These are phyloP conservation scores for Tephrocybe sp. DNA, from an alignment of 768 basidiomycete genomes.

Conservation along the genomic window DNA sequence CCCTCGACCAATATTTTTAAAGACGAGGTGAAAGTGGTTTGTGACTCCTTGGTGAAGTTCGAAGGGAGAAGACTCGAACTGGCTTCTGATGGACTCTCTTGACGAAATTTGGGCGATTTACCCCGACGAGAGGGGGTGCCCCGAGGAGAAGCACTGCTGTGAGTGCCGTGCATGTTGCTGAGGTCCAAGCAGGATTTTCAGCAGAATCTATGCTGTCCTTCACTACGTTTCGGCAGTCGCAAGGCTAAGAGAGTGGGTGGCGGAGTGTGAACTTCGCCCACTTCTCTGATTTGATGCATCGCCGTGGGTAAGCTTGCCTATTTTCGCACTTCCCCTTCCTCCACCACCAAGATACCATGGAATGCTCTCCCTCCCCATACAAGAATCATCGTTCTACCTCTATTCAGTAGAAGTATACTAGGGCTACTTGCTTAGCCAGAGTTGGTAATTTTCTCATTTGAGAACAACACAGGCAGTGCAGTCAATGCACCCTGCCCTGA, in stretches of 20 bases:
- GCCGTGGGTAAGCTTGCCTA: slow-evolving; percentile 44
- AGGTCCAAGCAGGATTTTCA: slow-evolving; percentile 33
- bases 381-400: not conserved
- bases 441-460: slow-evolving; percentile 10
- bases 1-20: slow-evolving; percentile 80
- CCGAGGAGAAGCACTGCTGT: slow-evolving; percentile 48
- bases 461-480: not conserved
- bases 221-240: slow-evolving; percentile 40
- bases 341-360: slow-evolving; percentile 17
- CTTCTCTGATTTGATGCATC: slow-evolving; percentile 46
- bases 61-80: slow-evolving; percentile 43
- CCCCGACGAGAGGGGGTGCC: slow-evolving; percentile 64
- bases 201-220: slow-evolving; percentile 31
- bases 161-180: slow-evolving; percentile 43
- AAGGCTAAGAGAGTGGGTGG: slow-evolving; percentile 39
- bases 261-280: slow-evolving; percentile 44
- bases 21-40: slow-evolving; percentile 60
- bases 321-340: slow-evolving; percentile 24
- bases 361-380: slow-evolving; percentile 1
- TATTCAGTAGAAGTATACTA: not conserved
- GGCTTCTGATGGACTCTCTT: slow-evolving; percentile 47
- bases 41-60: slow-evolving; percentile 51
- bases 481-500: slow-evolving; percentile 8
- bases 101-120: slow-evolving; percentile 56
- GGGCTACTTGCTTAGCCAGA: not conserved